Evolutionary conservation across 2,329 filamentous ascomycete species (phyloP).

Genomic region (Beauveria caledonica): DNA sequence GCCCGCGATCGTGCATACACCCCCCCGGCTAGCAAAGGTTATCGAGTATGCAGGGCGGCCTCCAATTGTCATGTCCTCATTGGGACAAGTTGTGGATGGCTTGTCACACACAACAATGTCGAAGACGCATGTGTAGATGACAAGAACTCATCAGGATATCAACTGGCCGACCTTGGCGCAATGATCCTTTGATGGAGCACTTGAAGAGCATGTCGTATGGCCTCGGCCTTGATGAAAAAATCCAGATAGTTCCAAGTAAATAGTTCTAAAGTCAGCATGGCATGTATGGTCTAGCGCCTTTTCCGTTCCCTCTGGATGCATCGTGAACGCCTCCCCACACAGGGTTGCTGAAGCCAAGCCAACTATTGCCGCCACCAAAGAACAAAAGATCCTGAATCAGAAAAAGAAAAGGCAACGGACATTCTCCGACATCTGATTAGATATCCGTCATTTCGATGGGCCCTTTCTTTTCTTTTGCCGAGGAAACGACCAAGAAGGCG

Average conservation of each 20-base stretch:
- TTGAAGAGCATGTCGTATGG: neutral
- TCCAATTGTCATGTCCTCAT: neutral
- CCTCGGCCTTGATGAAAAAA: neutral
- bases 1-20: neutral
- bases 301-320: neutral
- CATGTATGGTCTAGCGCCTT: too few relatives aligned
- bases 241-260: neutral
- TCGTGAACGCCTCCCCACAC: neutral
- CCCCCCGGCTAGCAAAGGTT: neutral
- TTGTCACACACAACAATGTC: too few relatives aligned
- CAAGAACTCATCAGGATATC: too few relatives aligned
- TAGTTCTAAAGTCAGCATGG: too few relatives aligned
- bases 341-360: neutral
- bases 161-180: neutral
- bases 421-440: neutral
- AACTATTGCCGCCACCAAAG: neutral
- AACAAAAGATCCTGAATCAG: neutral
- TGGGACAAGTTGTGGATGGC: too few relatives aligned
- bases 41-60: neutral
- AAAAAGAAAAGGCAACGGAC: neutral
- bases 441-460: too few relatives aligned
- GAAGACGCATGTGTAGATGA: too few relatives aligned
- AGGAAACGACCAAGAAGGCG: neutral
- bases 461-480: too few relatives aligned
- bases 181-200: neutral